These are phyloP conservation scores for Kentomonas sorsogonicus DNA, from an alignment of 208 protist genomes.

Conservation along the genomic window DNA sequence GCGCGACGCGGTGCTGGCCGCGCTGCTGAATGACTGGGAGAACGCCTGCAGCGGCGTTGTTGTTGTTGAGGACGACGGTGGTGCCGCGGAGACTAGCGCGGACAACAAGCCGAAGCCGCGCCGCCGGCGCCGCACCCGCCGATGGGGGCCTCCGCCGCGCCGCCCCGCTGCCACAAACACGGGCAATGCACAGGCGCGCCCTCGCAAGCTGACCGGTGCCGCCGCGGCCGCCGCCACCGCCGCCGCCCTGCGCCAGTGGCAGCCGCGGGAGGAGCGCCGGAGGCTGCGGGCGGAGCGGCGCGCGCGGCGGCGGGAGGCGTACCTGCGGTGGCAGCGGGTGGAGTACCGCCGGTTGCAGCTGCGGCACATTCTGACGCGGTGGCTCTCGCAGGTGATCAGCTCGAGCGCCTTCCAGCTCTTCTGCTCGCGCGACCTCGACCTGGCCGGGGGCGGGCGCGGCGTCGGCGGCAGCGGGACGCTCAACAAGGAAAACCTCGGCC, in stretches of 20 bases:
- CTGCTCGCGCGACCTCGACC: slow-evolving; percentile 59
- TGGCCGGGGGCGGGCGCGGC: slow-evolving; percentile 30
- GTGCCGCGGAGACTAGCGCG: not conserved
- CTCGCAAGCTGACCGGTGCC: slow-evolving; percentile 17
- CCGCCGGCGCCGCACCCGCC: no score
- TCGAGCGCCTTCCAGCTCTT: slow-evolving; percentile 57
- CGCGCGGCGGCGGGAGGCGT: slow-evolving; percentile 7
- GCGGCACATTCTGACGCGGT: slow-evolving; percentile 72
- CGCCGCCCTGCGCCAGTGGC: not conserved
- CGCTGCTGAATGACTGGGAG: not conserved
- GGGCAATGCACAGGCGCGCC: no score
- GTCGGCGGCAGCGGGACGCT: slow-evolving; percentile 38
- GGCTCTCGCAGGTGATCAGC: slow-evolving; percentile 66
- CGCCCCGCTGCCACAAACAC: no score
- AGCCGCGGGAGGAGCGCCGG: not conserved
- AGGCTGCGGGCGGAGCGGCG: not conserved
- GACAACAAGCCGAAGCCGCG: no score
- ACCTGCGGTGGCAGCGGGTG: slow-evolving; percentile 59
- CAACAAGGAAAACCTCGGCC: no score
- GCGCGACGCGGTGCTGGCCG: not conserved
- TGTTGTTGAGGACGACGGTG: not conserved
- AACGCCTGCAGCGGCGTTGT: slow-evolving; percentile 5
- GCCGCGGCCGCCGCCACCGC: slow-evolving; percentile 13
- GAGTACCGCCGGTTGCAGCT: slow-evolving; percentile 79
- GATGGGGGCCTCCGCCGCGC: not conserved